Base-by-base conservation (phyloP, 306 rosid genomes). In the Trichosanthes cucumerina region DNA sequence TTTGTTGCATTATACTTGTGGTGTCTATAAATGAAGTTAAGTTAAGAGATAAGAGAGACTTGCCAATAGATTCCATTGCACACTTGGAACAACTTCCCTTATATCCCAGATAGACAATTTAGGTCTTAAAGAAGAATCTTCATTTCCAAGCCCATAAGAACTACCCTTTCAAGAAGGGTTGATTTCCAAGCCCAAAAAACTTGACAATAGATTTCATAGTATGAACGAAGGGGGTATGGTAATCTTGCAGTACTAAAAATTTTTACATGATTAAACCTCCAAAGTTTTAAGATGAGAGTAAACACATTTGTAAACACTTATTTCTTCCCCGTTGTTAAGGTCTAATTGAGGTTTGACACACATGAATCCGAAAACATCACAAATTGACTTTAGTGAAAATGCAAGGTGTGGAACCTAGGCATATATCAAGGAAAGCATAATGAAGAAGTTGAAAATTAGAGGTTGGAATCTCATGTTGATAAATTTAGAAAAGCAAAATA, bases 321-420 rank as follows among this genome's bases (percentile, higher is more conserved):
- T 86, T 86, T 92, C 91, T 80, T 95, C 98, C 84, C 97, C 93
- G 93, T 81, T 81, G 89, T 50, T 49, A 87, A 82, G 10, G 75
- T 85, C 97, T 96, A 90, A n/a, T 95, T 82, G 84, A 87, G 80
- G 81, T 88, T 87, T 2, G 99, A 97, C 79, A 89, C 88, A 85
- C 96, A 95, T 64, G 99, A 95, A n/a, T 46, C 99, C 99, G 52
- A 92, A 95, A 80, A 95, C 96, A 86, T 95, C 99, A 82, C 99
- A 95, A 80, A 95, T 92, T 56, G 99, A 97, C 99, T 92, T 95
- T 86, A 95, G 81, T 19, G 97, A 91, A 85, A 97, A 92, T 21
- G 97, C 97, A 66, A 95, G 99, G 81, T 92, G 99, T 39, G 99
- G 99, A 78, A 90, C 96, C 99, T 95, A 84, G 63, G 54, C 82